These are phyloP conservation scores for Saccharomyces hybrid DNA, from an alignment of 1,139 yeast species.

Conservation along the genomic window DNA sequence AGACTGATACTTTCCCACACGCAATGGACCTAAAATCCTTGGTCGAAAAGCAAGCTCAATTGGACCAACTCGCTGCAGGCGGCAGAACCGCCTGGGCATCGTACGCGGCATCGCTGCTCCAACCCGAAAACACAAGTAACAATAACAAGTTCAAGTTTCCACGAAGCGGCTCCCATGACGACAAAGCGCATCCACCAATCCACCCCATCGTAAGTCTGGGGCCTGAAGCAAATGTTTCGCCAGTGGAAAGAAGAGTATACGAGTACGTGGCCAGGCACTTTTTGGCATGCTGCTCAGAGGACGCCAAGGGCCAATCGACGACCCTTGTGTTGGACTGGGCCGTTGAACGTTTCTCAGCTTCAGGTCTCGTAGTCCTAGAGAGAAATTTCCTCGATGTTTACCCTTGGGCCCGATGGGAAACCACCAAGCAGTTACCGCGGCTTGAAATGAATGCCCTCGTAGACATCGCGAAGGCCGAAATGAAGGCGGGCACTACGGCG, in stretches of 20 bases:
- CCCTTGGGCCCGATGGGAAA: conserved; percentile 73
- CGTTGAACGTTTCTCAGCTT: conserved; percentile 58
- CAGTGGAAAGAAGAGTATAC: conserved; percentile 64
- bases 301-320: conserved; percentile 73
- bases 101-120: conserved; percentile 36
- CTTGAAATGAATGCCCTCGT: conserved; percentile 53
- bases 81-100: conserved; percentile 40
- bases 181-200: conserved; percentile 97
- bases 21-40: conserved; percentile 61
- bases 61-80: conserved; percentile 17
- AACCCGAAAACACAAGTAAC: conserved; percentile 16
- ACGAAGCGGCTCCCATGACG: conserved; percentile 75
- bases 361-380: conserved; percentile 66
- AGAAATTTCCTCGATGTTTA: conserved; percentile 75
- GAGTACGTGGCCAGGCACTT: conserved; percentile 83
- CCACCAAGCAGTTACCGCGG: conserved; percentile 57
- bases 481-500: conserved; percentile 68
- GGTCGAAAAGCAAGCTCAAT: conserved; percentile 52
- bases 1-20: conserved; percentile 79
- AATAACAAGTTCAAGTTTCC: conserved; percentile 47
- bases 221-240: conserved; percentile 25
- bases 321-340: conserved; percentile 69
- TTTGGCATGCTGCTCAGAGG: conserved; percentile 85
- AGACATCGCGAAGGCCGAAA: conserved; percentile 44
- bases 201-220: conserved; percentile 64